Evolutionary conservation across 1,284 basidiomycete species (phyloP), one percentile per base, ranked within the genome.

Genomic region (Cutaneotrichosporon arboriforme): DNA sequence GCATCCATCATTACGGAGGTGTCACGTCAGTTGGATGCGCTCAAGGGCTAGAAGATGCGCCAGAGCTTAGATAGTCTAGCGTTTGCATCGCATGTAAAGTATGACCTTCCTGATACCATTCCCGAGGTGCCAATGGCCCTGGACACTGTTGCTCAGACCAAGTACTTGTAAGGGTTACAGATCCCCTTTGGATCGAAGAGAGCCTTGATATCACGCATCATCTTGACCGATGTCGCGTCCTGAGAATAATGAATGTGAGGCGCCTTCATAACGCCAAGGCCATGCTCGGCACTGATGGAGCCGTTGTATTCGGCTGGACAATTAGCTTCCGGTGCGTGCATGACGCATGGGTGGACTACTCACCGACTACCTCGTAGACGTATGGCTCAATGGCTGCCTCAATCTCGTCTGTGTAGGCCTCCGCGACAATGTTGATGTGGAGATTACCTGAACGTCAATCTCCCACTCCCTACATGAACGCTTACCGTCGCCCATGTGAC

Each of bases 201-300:
- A n/a, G 82, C 70, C 76, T 97, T 97, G 69, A 98, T 84, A 73
- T 81, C 84, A 75, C 83, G 87, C 94, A 99, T 98, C 78, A 85
- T 79, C 51, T 84, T 84, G 64, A 97, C 86, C 62, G 86, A 88
- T 22, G 83, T 81, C 14, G 80, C 77, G 58, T 80, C 82, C 77
- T 98, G 96, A 8, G 89, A 89, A 75, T 97, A 98, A 35, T 83
- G 82, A 34, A 99, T 82, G 42, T 90, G 90, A 59, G 88, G 84
- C 0, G 89, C 88, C 77, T 98, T 99, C 88, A 93, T 93, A 0
- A 87, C 80, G 4, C 96, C 73, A 0, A 98, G 84, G 2, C 96
- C 94, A 72, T 98, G 94, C 70, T 98, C 94, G 2, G 96, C 96
- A 8, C 91, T 96, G 61, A 98, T 84, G 0, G 93, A 97, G 1